Conservation (phyloP, 75 land plant genomes). For the Isoetes taiwanensis region DNA sequence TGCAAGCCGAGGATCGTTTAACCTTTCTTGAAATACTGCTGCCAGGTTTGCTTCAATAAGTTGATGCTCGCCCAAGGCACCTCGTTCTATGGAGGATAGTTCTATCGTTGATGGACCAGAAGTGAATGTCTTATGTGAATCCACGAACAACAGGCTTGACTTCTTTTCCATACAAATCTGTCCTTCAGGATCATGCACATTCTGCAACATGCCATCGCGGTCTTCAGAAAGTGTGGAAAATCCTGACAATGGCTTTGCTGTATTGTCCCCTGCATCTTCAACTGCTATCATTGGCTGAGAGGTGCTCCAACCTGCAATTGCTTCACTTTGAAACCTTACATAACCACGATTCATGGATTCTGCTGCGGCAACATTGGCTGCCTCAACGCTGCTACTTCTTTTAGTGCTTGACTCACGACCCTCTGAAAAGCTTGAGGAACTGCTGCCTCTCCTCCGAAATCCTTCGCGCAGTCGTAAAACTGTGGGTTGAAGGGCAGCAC, state of each 20-base stretch:
- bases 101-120: too few relatives aligned
- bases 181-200: slow-evolving; percentile 30
- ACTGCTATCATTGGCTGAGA: slow-evolving; percentile 6
- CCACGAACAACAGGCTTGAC: slow-evolving; percentile 53
- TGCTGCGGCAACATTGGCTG: slow-evolving; percentile 42
- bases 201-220: slow-evolving; percentile 23
- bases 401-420: slow-evolving; percentile 92
- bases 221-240: too few relatives aligned
- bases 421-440: slow-evolving; percentile 96
- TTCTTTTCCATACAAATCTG: slow-evolving; percentile 40
- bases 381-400: slow-evolving; percentile 65
- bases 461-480: slow-evolving; percentile 91
- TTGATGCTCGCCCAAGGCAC: slow-evolving; percentile 42
- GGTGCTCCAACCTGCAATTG: background rate
- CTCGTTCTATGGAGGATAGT: too few relatives aligned
- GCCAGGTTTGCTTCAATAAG: slow-evolving; percentile 59
- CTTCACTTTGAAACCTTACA: slow-evolving; percentile 31
- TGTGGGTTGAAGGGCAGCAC: slow-evolving; percentile 85
- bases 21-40: slow-evolving; percentile 60
- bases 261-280: slow-evolving; percentile 8
- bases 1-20: slow-evolving; percentile 75
- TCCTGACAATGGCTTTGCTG: slow-evolving; percentile 6
- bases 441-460: slow-evolving; percentile 60
- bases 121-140: too few relatives aligned
- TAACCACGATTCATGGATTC: slow-evolving; percentile 34